These are phyloP conservation scores for Firmiana major DNA, from an alignment of 345 rosid species.

Conservation along the genomic window DNA sequence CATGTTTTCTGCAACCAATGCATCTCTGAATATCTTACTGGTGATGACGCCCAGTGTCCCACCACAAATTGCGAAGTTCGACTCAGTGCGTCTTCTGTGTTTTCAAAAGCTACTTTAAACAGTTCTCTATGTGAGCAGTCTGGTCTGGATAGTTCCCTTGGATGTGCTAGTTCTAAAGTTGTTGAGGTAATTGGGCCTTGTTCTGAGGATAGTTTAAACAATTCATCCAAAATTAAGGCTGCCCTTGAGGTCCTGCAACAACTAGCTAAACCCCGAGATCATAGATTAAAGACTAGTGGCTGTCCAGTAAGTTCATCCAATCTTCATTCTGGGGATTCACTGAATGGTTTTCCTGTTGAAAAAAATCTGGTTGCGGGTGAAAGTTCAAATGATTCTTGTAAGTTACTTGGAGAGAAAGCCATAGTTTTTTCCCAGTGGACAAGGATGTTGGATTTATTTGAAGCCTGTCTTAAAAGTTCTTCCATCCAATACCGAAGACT, in stretches of 20 bases:
- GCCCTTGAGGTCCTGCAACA: conserved; percentile 74
- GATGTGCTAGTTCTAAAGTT: conserved; percentile 35
- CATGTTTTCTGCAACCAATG: conserved; percentile 96
- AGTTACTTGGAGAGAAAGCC: conserved; percentile 69
- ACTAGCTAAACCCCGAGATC: conserved; percentile 41
- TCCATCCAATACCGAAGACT: conserved; percentile 83
- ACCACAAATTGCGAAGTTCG: conserved; percentile 52
- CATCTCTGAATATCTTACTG: conserved; percentile 65
- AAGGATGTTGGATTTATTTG: conserved; percentile 82
- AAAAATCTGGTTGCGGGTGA: conserved; percentile 18
- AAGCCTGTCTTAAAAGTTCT: conserved; percentile 66
- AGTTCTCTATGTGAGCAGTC: conserved; percentile 38
- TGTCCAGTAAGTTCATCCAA: conserved; percentile 26
- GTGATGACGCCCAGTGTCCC: conserved; percentile 75
- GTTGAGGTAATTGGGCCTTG: conserved; percentile 27
- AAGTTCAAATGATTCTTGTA: conserved; percentile 26
- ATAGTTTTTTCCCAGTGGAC: conserved; percentile 98
- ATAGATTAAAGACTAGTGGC: conserved; percentile 13
- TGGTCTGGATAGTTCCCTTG: conserved; percentile 23
- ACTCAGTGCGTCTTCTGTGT: conserved; percentile 48
- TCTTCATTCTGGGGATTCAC: conserved; percentile 10
- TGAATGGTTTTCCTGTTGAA: conserved; percentile 20
- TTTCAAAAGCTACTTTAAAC: conserved; percentile 44
- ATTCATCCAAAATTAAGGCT: conserved; percentile 88
- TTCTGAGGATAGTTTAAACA: conserved; percentile 28